Evolutionary conservation across 192 early-diverging fungal species (phyloP).

Genomic region (Backusella parvicylindrica): DNA sequence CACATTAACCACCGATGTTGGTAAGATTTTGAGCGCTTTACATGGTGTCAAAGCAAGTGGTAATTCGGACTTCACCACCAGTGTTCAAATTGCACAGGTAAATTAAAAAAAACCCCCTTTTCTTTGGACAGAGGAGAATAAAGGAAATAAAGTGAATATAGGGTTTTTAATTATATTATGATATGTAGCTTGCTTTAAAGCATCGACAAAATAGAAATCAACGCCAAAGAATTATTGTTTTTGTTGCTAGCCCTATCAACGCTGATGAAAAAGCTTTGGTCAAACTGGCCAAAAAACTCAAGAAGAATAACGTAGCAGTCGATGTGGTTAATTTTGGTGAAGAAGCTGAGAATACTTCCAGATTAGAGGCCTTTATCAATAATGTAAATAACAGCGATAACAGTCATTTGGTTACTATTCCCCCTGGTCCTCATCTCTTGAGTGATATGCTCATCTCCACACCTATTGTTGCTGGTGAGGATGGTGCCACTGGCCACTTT

Average conservation of each 20-base stretch:
- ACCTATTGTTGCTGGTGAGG: conserved; percentile 83
- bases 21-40: conserved; percentile 84
- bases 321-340: conserved; percentile 97
- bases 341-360: conserved; percentile 80
- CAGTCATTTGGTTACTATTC: conserved; percentile 87
- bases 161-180: neutral
- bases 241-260: conserved; percentile 86
- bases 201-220: conserved; percentile 97
- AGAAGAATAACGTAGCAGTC: conserved; percentile 97
- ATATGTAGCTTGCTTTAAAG: conserved; percentile 78
- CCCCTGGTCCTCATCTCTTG: conserved; percentile 91
- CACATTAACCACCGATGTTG: conserved; percentile 85
- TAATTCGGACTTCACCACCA: conserved; percentile 70
- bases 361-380: conserved; percentile 86
- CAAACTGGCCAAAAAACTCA: conserved; percentile 91
- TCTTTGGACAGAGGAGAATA: no score
- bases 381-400: conserved; percentile 93
- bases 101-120: no score
- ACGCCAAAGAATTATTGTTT: conserved; percentile 89
- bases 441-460: conserved; percentile 84
- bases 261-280: conserved; percentile 85
- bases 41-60: conserved; percentile 79
- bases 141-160: neutral
- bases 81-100: conserved; percentile 96
- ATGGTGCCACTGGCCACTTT: conserved; percentile 70